phyloP scores from a whole-genome alignment of 345 rosid genomes.

The Camelina sativa region DNA sequence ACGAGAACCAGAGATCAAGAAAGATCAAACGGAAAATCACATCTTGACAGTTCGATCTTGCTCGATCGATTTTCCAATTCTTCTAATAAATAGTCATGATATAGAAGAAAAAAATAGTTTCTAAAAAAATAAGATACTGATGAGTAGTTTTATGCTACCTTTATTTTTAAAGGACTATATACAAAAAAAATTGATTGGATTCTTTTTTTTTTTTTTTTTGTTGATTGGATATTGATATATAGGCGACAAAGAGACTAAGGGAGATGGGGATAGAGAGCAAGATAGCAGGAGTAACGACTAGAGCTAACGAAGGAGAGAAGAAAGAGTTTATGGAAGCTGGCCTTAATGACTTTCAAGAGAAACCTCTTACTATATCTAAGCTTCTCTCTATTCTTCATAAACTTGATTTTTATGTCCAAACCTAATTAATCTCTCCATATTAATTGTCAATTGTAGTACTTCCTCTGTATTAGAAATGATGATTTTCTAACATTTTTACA shows the following conservation, averaged over 20 bases:
- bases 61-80: too few relatives aligned
- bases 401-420: conserved; percentile 33
- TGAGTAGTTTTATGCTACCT: not conserved
- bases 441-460: not conserved
- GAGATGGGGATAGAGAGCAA: conserved; percentile 72
- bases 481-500: too few relatives aligned
- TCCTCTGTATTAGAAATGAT: too few relatives aligned
- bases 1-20: too few relatives aligned
- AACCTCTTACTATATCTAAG: conserved; percentile 76
- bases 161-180: not conserved
- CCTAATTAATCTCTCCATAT: not conserved
- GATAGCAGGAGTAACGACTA: conserved; percentile 73
- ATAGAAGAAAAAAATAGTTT: too few relatives aligned
- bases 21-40: too few relatives aligned
- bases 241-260: conserved; percentile 75
- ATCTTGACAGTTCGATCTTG: too few relatives aligned
- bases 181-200: not conserved
- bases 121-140: not conserved
- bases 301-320: conserved; percentile 48
- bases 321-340: conserved; percentile 78
- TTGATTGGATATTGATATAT: not conserved
- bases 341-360: conserved; percentile 74
- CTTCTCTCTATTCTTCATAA: conserved; percentile 57
- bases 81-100: too few relatives aligned
- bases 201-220: accelerated